Evolutionary conservation across 768 basidiomycete species (phyloP), one percentile per base, ranked within the genome.

Genomic region (Chalciporus piperatus): DNA sequence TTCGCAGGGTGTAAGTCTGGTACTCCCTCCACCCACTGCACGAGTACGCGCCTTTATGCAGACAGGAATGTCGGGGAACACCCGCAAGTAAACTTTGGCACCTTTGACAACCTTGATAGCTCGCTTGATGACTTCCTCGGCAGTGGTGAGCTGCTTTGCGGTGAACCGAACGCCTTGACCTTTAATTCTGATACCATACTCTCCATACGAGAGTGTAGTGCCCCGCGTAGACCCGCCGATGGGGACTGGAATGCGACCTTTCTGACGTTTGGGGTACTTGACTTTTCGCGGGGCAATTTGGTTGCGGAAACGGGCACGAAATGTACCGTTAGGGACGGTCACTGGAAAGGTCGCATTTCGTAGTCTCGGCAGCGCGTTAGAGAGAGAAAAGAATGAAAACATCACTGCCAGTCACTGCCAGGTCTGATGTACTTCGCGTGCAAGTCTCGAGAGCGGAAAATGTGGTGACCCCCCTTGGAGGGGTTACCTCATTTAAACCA

Each of bases 61-160:
- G 53, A 99, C 94, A 3, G 95, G 94, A 52, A 97, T 85, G 71
- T 98, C 94, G 4, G 97, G 96, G 73, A 98, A 98, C 38, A 98
- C 87, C 45, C 95, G 78, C 69, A 96, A 62, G 66, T 80, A 94
- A 39, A 93, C 82, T 70, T 93, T 90, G 32, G 82, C 78, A 6
- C 95, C 93, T 64, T 98, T 98, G 41, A 98, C 77, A 11, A 82
- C 68, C 71, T 97, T 98, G 54, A 97, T 77, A 66, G 92, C 94
- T 62, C 89, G 79, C 75, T 89, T 86, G 51, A 98, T 83, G 41
- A 92, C 87, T 49, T 92, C 90, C 71, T 93, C 86, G 0, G 87
- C 91, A 0, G 89, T 85, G 47, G 82, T 79, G 16, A 99, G 81
- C 73, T 96, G 93, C 70, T 96, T 96, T 1, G 92, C 95, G 17